Evolutionary conservation across 1,139 yeast species (phyloP).

Genomic region (Pichia cactophila): DNA sequence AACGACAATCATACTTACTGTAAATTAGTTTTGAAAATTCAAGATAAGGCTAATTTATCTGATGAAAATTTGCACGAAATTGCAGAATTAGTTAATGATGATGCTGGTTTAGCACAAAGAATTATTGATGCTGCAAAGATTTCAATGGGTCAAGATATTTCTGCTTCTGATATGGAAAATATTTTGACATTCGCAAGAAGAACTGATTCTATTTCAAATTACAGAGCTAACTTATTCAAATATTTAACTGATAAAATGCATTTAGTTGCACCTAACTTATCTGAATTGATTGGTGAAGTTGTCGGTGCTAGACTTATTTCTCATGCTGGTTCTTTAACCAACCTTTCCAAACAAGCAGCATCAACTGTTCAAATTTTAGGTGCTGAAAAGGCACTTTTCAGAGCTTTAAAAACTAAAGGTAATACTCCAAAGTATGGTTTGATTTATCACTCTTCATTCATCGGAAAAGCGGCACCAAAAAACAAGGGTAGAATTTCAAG

Average conservation of each 20-base stretch:
- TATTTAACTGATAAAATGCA: constrained; percentile 94
- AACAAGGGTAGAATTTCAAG: constrained; percentile 99
- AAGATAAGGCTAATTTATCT: constrained; percentile 77
- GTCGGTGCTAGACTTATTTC: constrained; percentile 98
- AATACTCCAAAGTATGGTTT: constrained; percentile 98
- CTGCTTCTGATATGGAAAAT: constrained; percentile 88
- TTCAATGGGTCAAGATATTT: constrained; percentile 98
- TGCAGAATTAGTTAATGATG: constrained; percentile 85
- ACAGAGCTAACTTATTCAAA: constrained; percentile 80
- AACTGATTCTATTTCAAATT: constrained; percentile 87
- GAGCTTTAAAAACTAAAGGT: constrained; percentile 97
- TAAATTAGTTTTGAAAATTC: constrained; percentile 70
- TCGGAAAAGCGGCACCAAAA: constrained; percentile 93
- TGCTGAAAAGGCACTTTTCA: constrained; percentile 97
- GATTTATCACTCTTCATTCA: constrained; percentile 93
- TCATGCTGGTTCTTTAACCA: constrained; percentile 95
- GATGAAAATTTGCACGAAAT: constrained; percentile 85
- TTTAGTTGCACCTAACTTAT: constrained; percentile 94
- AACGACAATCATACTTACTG: constrained; percentile 89
- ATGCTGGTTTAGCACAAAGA: constrained; percentile 88
- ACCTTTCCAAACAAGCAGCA: constrained; percentile 96
- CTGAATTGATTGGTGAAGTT: constrained; percentile 95
- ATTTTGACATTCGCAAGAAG: constrained; percentile 89
- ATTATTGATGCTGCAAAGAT: constrained; percentile 87
- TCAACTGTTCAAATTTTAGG: constrained; percentile 97